Base-by-base conservation (phyloP, 2,329 filamentous ascomycete genomes). In the Chaetomiaceae sp. region DNA sequence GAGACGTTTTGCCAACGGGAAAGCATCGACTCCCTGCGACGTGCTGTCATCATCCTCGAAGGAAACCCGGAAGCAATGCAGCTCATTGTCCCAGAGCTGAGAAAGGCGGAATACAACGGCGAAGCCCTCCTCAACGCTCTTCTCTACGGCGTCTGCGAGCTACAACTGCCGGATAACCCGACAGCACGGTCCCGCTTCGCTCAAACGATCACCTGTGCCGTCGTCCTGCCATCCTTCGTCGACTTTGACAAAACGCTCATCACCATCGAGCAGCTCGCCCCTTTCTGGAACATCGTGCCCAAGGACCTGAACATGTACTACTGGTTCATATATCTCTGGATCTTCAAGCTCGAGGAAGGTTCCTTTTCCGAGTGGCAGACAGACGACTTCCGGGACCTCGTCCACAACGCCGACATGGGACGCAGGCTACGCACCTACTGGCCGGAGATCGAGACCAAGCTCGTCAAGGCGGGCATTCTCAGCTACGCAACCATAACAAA, bases 251-350 rank as follows among this genome's bases (percentile, higher is more conserved):
- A n/a, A n/a, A n/a, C n/a, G n/a, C n/a, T n/a, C n/a, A n/a, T n/a
- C n/a, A n/a, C 6, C n/a, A n/a, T 4, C 34, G n/a, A 9, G 8
- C n/a, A 38, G 12, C 27, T 47, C n/a, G 31, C 45, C 22, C 33
- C 45, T 12, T 47, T 47, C 22, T 47, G 45, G 45, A 47, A 20
- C n/a, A 3, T 47, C 23, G 25, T 47, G 33, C 45, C 34, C 31
- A 37, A 38, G 33, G 45, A 47, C 34, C 34, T 47, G 17, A 38
- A 9, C 19, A n/a, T 23, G 19, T 47, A 38, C 34, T 27, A 29
- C 33, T 23, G 20, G 19, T 47, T 47, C 11, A 6, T 6, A 29
- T 34, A 20, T 47, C 6, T 17, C 17, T 11, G 17, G 9, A 6
- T 17, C 17, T 11, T 8, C 5, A 3, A n/a, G 3, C 4, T 19